These are phyloP conservation scores for Puccinia triticina DNA, from an alignment of 1,284 basidiomycete genomes.

Conservation along the genomic window DNA sequence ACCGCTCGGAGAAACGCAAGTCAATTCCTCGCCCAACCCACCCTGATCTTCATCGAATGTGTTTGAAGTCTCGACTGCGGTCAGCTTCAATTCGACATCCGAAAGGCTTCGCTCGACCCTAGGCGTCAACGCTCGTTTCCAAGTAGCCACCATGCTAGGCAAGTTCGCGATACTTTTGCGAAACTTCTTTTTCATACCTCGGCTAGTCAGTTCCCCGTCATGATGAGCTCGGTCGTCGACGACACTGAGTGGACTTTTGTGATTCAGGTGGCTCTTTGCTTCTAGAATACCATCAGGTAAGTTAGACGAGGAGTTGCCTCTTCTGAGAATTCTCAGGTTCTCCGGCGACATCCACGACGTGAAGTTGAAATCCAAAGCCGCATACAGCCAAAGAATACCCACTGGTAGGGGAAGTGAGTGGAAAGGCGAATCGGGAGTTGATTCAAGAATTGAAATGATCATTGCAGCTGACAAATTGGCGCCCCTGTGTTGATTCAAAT, in stretches of 20 bases:
- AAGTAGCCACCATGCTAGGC: slow-evolving; percentile 45
- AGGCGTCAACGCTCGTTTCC: slow-evolving; percentile 48
- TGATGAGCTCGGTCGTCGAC: slow-evolving; percentile 67
- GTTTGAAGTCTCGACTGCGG: slow-evolving; percentile 30
- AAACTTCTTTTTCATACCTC: slow-evolving; percentile 40
- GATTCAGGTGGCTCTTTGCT: slow-evolving; percentile 84
- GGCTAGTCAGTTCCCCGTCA: slow-evolving; percentile 22
- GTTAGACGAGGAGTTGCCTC: slow-evolving; percentile 73
- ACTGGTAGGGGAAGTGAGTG: slow-evolving; percentile 68
- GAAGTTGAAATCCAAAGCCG: slow-evolving; percentile 88
- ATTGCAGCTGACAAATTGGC: slow-evolving; percentile 48
- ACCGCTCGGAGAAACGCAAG: slow-evolving; percentile 17
- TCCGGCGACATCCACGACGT: slow-evolving; percentile 86
- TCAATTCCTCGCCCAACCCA: slow-evolving; percentile 7
- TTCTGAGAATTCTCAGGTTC: slow-evolving; percentile 77
- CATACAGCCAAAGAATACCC: slow-evolving; percentile 76
- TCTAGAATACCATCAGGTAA: slow-evolving; percentile 68
- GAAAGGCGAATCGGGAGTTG: slow-evolving; percentile 61
- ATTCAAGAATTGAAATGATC: slow-evolving; percentile 56
- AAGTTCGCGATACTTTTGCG: slow-evolving; percentile 51
- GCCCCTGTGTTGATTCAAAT: slow-evolving; percentile 16
- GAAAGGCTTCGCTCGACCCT: slow-evolving; percentile 38
- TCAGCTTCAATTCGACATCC: slow-evolving; percentile 42
- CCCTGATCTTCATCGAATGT: slow-evolving; percentile 43
- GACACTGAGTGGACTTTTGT: slow-evolving; percentile 76